Conservation (phyloP, 192 early-diverging fungal genomes). For the Phlyctochytrium bullatum region DNA sequence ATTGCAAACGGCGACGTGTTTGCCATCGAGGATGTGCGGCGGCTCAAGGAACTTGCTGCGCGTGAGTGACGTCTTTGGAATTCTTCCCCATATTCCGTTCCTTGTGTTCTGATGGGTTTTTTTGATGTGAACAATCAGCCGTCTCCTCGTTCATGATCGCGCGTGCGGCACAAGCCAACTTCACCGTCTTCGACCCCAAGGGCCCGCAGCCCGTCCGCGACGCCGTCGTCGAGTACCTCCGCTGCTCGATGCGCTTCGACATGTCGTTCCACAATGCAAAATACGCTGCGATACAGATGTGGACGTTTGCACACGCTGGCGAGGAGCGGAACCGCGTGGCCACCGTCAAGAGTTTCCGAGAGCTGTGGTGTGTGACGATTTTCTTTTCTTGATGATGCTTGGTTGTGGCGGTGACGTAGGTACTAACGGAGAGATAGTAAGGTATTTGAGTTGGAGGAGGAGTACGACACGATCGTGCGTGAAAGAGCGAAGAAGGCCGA, state of each 20-base stretch:
- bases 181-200: slow-evolving; percentile 75
- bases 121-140: slow-evolving; percentile 38
- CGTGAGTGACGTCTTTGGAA: slow-evolving; percentile 14
- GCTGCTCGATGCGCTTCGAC: slow-evolving; percentile 62
- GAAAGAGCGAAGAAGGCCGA: slow-evolving; percentile 18
- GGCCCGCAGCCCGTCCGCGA: slow-evolving; percentile 42
- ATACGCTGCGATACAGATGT: slow-evolving; percentile 88
- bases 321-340: not conserved
- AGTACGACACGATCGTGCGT: slow-evolving; percentile 16
- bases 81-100: not conserved
- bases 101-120: slow-evolving; percentile 3
- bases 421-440: slow-evolving; percentile 1
- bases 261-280: slow-evolving; percentile 86
- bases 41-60: slow-evolving; percentile 49
- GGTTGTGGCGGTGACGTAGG: not conserved
- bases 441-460: slow-evolving; percentile 25
- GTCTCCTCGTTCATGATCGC: slow-evolving; percentile 86
- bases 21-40: slow-evolving; percentile 57
- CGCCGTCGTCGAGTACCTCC: slow-evolving; percentile 65
- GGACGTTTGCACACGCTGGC: slow-evolving; percentile 16
- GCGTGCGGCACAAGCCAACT: slow-evolving; percentile 79
- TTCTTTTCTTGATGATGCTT: not conserved
- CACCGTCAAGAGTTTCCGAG: not conserved
- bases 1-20: slow-evolving; percentile 93
- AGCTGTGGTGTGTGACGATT: slow-evolving; percentile 18